phyloP scores from a whole-genome alignment of 2,329 filamentous ascomycete species.

The Lachnellula occidentalis region DNA sequence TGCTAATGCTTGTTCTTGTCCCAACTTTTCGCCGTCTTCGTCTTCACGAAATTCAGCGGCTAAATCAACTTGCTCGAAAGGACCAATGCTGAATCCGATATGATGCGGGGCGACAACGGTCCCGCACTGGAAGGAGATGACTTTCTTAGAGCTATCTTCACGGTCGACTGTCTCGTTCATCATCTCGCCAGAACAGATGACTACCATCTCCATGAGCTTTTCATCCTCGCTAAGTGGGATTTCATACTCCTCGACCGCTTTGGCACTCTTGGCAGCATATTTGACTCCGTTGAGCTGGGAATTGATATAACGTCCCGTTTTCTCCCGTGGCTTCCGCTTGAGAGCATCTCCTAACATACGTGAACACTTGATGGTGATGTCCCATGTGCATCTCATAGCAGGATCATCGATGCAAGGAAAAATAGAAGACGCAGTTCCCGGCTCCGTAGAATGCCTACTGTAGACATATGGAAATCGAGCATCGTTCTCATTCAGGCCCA shows the following conservation, averaged over 20 bases:
- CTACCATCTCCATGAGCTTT: conserved; percentile 79
- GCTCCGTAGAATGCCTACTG: conserved; percentile 72
- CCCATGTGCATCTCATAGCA: conserved; percentile 77
- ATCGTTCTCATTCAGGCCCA: conserved; percentile 76
- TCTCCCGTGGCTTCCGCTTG: conserved; percentile 37
- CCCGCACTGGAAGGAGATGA: conserved; percentile 74
- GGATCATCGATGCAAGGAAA: conserved; percentile 93
- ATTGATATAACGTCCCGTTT: conserved; percentile 34
- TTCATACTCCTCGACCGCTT: conserved; percentile 28
- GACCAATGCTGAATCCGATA: conserved; percentile 88
- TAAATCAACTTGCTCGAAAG: conserved; percentile 89
- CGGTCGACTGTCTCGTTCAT: conserved; percentile 77
- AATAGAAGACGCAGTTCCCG: conserved; percentile 75
- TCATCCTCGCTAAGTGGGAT: conserved; percentile 64
- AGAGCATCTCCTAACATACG: conserved; percentile 78
- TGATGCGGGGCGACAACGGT: conserved; percentile 78
- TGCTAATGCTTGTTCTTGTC: conserved; percentile 72
- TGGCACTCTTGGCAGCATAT: conserved; percentile 1
- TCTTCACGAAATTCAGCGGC: conserved; percentile 76
- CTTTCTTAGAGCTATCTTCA: conserved; percentile 75
- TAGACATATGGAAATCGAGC: conserved; percentile 86
- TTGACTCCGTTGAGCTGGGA: conserved; percentile 6
- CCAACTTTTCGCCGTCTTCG: conserved; percentile 86
- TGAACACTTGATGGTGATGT: conserved; percentile 79
- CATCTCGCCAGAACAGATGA: conserved; percentile 85